Base-by-base conservation (phyloP, 768 basidiomycete genomes). In the Boletus rubroflammeus region DNA sequence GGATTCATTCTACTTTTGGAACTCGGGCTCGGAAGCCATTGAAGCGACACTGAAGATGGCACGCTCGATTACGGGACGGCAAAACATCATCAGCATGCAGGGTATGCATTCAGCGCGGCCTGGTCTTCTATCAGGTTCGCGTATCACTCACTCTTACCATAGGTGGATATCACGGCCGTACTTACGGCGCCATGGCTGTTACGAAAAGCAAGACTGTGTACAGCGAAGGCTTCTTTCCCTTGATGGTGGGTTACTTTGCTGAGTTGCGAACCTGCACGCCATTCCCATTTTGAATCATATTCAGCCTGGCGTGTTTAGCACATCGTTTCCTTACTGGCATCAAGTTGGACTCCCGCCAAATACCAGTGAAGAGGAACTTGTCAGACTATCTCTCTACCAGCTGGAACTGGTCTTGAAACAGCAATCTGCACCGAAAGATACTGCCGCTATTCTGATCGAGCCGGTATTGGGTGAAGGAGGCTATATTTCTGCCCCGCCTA, bases 1-100 rank as follows among this genome's bases (percentile, higher is more conserved):
- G 31, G 89, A 96, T 69, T 91, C 91, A 25, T 98, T 98, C 80
- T 97, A 94, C 81, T 92, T 97, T 73, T 92, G 90, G 89, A 98
- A 92, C 75, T 95, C 93, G 2, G 96, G 96, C 3, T 86, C 92
- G 0, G 96, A 98, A 71, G 96, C 94, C 1, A 80, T 93, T 41
- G 95, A 97, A 72, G 91, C 85, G 0, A 80, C 93, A 3, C 72
- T 98, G 58, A 98, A 97, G 74, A 84, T 98, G 75, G 88, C 90
- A 3, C 82, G 95, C 32, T 66, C 70, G 25, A 74, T 85, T 32
- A 98, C 95, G 1, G 84, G 86, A 29, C 78, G 81, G 58, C 92
- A 93, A 67, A 93, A 96, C 67, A 81, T 98, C 55, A 92, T 98
- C 50, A 75, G 81, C 55, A 91, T 98, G 87, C 93, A 96, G 72